phyloP scores from a whole-genome alignment of 169 alveolate genomes.

The Plasmodium coatneyi region DNA sequence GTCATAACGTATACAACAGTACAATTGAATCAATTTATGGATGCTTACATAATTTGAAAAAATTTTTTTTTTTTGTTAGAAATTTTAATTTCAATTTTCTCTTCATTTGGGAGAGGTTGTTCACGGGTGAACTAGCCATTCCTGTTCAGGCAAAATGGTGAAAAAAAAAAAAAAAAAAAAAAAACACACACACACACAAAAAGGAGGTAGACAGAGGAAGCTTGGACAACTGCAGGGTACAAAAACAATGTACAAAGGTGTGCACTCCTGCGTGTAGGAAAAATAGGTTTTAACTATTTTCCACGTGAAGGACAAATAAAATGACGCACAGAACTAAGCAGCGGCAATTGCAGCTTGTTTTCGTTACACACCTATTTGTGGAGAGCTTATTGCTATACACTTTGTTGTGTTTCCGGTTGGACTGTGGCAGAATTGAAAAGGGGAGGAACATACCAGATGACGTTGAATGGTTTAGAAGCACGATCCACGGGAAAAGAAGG shows the following conservation, averaged over 20 bases:
- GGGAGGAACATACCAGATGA: neutral
- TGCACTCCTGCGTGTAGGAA: neutral
- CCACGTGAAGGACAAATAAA: neutral
- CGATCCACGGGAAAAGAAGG: neutral
- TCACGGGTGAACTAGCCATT: neutral
- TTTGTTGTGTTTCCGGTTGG: neutral
- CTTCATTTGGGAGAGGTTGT: neutral
- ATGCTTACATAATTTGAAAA: neutral
- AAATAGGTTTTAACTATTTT: neutral
- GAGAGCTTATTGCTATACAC: neutral
- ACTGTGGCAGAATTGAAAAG: neutral
- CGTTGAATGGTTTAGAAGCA: neutral
- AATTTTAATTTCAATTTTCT: neutral
- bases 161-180: neutral
- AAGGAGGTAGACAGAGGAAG: neutral
- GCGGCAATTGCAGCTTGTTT: neutral
- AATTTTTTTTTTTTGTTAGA: neutral
- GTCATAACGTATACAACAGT: neutral
- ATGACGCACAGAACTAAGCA: neutral
- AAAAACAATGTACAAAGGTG: neutral
- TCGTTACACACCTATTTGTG: neutral
- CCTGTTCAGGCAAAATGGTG: neutral
- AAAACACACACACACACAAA: neutral
- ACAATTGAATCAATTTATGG: neutral
- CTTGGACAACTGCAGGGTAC: neutral